Evolutionary conservation across 2,329 filamentous ascomycete genomes (phyloP).

Genomic region (Ascochyta lentis): DNA sequence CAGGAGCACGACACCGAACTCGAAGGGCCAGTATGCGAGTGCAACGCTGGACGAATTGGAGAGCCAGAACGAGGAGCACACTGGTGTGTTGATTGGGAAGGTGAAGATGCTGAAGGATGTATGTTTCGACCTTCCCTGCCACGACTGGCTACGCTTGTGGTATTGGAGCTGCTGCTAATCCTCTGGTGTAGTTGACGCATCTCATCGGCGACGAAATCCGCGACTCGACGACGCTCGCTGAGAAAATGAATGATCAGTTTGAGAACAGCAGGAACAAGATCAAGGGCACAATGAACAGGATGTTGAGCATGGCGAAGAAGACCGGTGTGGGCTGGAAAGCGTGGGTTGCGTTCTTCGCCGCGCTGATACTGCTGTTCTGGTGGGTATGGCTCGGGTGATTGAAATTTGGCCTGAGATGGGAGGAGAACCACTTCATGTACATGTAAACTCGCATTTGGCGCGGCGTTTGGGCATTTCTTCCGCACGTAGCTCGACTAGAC

Average conservation of each 20-base stretch:
- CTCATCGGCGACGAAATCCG: constrained; percentile 96
- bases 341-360: constrained; percentile 88
- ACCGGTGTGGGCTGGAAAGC: constrained; percentile 96
- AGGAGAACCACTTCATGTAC: neutral
- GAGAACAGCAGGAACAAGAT: constrained; percentile 82
- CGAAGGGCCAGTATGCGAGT: constrained; percentile 79
- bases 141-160: neutral
- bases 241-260: constrained; percentile 96
- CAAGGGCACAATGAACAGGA: constrained; percentile 93
- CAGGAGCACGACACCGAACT: constrained; percentile 54
- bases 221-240: constrained; percentile 83
- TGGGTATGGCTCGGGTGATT: constrained; percentile 78
- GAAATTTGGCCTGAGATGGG: neutral
- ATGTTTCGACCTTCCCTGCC: constrained; percentile 47
- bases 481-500: neutral
- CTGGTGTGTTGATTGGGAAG: constrained; percentile 89
- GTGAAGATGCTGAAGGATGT: constrained; percentile 90
- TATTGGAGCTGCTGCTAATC: neutral
- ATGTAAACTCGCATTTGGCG: constrained; percentile 13
- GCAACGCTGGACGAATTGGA: constrained; percentile 92
- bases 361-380: constrained; percentile 81
- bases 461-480: constrained; percentile 11
- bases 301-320: constrained; percentile 92
- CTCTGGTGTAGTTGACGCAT: constrained; percentile 70
- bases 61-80: constrained; percentile 90